Evolutionary conservation across 1,139 yeast species (phyloP), one percentile per base, ranked within the genome.

Genomic region (Kurtzmaniella quercitrusa): DNA sequence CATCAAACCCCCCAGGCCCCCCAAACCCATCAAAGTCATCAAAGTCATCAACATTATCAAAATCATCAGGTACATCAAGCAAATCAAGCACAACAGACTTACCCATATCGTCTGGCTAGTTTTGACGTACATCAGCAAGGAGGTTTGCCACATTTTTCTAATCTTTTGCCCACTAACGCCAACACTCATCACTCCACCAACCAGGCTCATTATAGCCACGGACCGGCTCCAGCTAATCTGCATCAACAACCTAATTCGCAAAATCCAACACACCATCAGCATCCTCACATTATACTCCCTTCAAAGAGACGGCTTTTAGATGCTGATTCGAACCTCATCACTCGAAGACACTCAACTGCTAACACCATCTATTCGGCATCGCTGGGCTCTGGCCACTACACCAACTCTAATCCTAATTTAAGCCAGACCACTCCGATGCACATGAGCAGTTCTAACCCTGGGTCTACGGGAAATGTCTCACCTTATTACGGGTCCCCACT

Each of bases 401-500:
- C 47, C 6, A 43, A 46, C 30, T 56, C 62, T 8, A 58, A 55
- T 43, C 50, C 62, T 2, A 54, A 53, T 39, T 50, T 58, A 33
- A 16, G 38, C 33, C 43, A 39, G 14, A 26, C 45, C 2, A 40
- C 36, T 9, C 15, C 42, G 20, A 44, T 33, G 28, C n/a, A 16
- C 4, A 19, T 14, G 8, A 18, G 39, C 4, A 33, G 36, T 11
- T 42, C 45, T 2, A 40, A 33, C 18, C 49, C 47, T 38, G 21
- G 23, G 6, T 36, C 43, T 40, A 42, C 50, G n/a, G 63, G 65
- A n/a, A 57, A 52, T 34, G 52, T 48, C 9, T 55, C 65, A 1
- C 66, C 68, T 1, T 59, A 55, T 46, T 51, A 56, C 43, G 66
- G 66, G 3, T 60, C 68, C 5, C 71, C 72, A 8, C 52, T 66